These are phyloP conservation scores for Colletotrichum brevisporum DNA, from an alignment of 2,329 filamentous ascomycete species.

Conservation along the genomic window DNA sequence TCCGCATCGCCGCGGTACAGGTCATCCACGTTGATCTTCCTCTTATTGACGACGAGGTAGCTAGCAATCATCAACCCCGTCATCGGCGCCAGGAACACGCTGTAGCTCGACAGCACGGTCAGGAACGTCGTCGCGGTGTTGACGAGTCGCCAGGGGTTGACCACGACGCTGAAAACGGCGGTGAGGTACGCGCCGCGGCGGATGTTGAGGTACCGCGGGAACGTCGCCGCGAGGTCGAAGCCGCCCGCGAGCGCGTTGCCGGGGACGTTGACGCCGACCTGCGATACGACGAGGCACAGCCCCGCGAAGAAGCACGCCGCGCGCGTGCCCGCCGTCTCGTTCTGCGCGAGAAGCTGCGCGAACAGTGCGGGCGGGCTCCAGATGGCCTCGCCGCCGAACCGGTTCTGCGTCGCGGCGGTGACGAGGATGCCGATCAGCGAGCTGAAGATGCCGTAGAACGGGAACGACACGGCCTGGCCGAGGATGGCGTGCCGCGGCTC, in stretches of 20 bases:
- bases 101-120: constrained; percentile 53
- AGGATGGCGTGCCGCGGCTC: constrained; percentile 51
- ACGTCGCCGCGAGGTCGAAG: constrained; percentile 55
- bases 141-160: constrained; percentile 57
- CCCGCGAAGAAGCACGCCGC: constrained; percentile 57
- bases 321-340: constrained; percentile 50
- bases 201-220: constrained; percentile 56
- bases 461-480: constrained; percentile 53
- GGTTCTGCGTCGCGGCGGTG: constrained; percentile 55
- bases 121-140: constrained; percentile 54
- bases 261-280: constrained; percentile 55
- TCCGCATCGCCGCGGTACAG: constrained; percentile 49
- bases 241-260: constrained; percentile 56
- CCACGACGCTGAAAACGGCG: constrained; percentile 51
- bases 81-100: constrained; percentile 56
- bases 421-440: constrained; percentile 57
- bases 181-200: constrained; percentile 55
- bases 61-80: constrained; percentile 56
- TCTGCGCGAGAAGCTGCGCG: constrained; percentile 48
- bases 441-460: constrained; percentile 52
- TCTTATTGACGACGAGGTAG: constrained; percentile 51
- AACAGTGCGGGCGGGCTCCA: constrained; percentile 57
- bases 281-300: constrained; percentile 51
- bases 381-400: constrained; percentile 51
- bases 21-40: constrained; percentile 54